Percentiles rank a stretch among this genome's conserved stretches.
Evolutionary conservation across 495 filamentous ascomycete genomes (phyloP).

Genomic region (Penicillium desertorum): DNA sequence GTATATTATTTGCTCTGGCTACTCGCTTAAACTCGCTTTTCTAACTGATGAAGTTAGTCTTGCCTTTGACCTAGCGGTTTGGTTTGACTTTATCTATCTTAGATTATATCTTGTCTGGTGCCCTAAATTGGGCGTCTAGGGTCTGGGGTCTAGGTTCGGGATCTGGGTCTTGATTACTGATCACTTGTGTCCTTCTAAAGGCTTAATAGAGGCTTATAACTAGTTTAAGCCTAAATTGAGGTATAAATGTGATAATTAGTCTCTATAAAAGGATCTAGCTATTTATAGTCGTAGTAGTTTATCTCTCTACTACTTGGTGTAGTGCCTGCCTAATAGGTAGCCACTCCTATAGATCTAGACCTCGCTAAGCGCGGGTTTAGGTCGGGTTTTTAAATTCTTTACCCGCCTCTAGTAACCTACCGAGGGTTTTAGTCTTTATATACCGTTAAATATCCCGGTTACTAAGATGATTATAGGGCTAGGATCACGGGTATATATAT

Average conservation of each 20-base stretch:
- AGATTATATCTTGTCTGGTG: constrained; percentile 1
- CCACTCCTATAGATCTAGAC: constrained; percentile 13
- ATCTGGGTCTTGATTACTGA: constrained; percentile 8
- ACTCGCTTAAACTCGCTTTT: constrained; percentile 3
- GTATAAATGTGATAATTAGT: constrained; percentile 14
- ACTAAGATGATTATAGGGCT: too few relatives aligned
- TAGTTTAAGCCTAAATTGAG: constrained; percentile 8
- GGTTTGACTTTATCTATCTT: constrained; percentile 7
- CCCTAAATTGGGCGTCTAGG: neutral
- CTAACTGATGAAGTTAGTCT: constrained; percentile 3
- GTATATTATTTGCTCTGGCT: neutral
- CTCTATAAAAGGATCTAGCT: constrained; percentile 11
- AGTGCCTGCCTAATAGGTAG: constrained; percentile 9
- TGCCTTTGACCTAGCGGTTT: constrained; percentile 1
- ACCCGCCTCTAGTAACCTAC: too few relatives aligned
- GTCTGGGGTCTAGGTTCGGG: constrained; percentile 7
- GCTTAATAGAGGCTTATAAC: constrained; percentile 8
- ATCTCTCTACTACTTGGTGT: constrained; percentile 7
- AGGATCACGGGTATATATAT: too few relatives aligned
- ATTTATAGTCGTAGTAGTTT: neutral
- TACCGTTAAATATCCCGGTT: too few relatives aligned
- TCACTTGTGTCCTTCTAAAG: constrained; percentile 10
- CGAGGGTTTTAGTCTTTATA: too few relatives aligned
- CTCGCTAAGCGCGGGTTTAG: too few relatives aligned
- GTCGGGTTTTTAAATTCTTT: too few relatives aligned